Evolutionary conservation across 148 eudicot genomes (phyloP).

Genomic region (Cornus kousa): DNA sequence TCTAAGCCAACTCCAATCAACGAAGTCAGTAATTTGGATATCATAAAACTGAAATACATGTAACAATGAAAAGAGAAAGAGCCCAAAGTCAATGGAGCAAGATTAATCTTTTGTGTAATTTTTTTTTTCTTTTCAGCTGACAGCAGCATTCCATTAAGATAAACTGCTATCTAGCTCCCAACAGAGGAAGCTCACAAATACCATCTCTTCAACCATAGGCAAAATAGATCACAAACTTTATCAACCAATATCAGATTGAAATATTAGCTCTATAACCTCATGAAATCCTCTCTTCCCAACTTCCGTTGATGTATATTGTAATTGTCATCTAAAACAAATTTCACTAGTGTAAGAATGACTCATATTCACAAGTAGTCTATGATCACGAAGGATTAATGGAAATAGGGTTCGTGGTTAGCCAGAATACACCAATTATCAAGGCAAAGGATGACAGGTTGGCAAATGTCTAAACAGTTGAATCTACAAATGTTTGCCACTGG

Average conservation of each 20-base stretch:
- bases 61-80: background rate
- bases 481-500: background rate
- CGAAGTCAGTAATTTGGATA: background rate
- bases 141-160: background rate
- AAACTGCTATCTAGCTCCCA: background rate
- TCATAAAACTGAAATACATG: background rate
- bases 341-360: background rate
- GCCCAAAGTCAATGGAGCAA: background rate
- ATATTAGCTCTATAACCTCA: background rate
- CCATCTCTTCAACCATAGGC: background rate
- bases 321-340: background rate
- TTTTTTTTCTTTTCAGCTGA: background rate
- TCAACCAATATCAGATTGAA: background rate
- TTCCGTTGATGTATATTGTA: background rate
- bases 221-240: background rate
- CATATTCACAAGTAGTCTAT: background rate
- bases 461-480: background rate
- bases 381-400: background rate
- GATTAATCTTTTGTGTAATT: background rate
- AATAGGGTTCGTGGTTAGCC: background rate
- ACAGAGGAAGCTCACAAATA: background rate
- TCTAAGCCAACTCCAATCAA: background rate
- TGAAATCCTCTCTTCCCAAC: background rate
- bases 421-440: background rate
- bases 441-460: background rate